Base-by-base conservation (phyloP, 106 monocot genomes). In the Acanthochlamys bracteata region DNA sequence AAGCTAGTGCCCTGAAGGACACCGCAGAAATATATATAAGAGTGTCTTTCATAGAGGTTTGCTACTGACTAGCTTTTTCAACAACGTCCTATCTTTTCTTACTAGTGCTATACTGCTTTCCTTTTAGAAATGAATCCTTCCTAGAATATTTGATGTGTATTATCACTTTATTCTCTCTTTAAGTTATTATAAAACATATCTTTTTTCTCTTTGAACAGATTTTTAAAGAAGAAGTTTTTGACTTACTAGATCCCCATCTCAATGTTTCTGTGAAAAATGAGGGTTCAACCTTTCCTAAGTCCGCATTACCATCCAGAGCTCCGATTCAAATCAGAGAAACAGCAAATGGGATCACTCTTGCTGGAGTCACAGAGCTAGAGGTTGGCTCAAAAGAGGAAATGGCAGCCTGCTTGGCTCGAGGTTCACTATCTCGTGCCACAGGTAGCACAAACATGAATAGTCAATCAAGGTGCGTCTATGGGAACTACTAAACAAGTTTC, bases 311-410 rank as follows among this genome's bases (percentile, higher is more conserved):
- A 41, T 74, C 85, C 47, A 76, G 92, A 67, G 73, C 66, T 54
- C 98, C 98, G 11, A 99, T 99, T 69, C 98, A 99, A 56, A 99
- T 99, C 39, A 88, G 98, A 73, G 98, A 99, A 80, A 99, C 92
- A 68, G 54, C 72, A 14, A 76, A 66, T 70, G 98, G 98, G n/a
- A 99, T 99, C 62, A 86, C 72, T 8, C 85, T 99, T 68, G 85
- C 92, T 7, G 98, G 98, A 73, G 98, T 99, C 41, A 86, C 59
- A 10, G 98, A 92, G 56, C 73, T 88, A 60, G 98, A 85, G 73
- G 98, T 99, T 20, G 75, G 66, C 41, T 81, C 92, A 24, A 89
- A 81, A 49, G 92, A 92, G 64, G 98, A 99, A 76, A 99, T 99
- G 98, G 76, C 83, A 47, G 79, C 85, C 20, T 89, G 65, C 79